A percentile compares a stretch with the other conserved stretches of the same genome.
Conservation (phyloP, 805 yeast species). For the Lipomyces lipofer region DNA sequence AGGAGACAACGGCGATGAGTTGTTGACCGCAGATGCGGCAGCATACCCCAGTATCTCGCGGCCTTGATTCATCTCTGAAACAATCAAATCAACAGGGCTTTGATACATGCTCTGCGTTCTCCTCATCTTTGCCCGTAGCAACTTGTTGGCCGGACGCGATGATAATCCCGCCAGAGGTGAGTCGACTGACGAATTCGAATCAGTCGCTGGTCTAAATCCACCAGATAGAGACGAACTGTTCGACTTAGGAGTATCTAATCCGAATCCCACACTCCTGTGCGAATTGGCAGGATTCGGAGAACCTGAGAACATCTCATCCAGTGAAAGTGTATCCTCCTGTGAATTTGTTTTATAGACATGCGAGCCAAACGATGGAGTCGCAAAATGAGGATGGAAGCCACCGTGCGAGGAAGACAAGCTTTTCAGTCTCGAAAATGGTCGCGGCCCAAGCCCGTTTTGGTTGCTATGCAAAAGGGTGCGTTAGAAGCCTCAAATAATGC, state of each 20-base stretch:
- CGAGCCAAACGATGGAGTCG: too few relatives aligned
- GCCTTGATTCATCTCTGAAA: slow-evolving; percentile 40
- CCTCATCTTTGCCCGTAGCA: slow-evolving; percentile 45
- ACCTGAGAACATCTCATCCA: slow-evolving; percentile 6
- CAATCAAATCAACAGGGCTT: slow-evolving; percentile 50
- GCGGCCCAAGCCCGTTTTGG: too few relatives aligned
- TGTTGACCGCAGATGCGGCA: slow-evolving; percentile 11
- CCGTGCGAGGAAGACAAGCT: too few relatives aligned
- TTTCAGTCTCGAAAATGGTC: too few relatives aligned
- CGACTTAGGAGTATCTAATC: slow-evolving; percentile 21
- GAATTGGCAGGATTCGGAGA: slow-evolving; percentile 7
- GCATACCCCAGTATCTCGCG: background rate
- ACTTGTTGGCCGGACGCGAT: slow-evolving; percentile 16
- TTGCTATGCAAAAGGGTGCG: too few relatives aligned
- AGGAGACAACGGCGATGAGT: slow-evolving; percentile 23
- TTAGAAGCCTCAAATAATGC: too few relatives aligned
- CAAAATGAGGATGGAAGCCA: too few relatives aligned
- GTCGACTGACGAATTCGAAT: slow-evolving; percentile 2
- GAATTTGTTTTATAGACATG: too few relatives aligned
- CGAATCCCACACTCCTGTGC: slow-evolving; percentile 11
- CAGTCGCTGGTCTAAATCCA: slow-evolving; percentile 20
- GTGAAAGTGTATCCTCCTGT: too few relatives aligned
- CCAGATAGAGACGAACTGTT: slow-evolving; percentile 9
- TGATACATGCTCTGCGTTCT: slow-evolving; percentile 72
- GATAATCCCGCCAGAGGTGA: slow-evolving; percentile 22